Base-by-base conservation (phyloP, 129 eudicot genomes). In the Escallonia rubra region DNA sequence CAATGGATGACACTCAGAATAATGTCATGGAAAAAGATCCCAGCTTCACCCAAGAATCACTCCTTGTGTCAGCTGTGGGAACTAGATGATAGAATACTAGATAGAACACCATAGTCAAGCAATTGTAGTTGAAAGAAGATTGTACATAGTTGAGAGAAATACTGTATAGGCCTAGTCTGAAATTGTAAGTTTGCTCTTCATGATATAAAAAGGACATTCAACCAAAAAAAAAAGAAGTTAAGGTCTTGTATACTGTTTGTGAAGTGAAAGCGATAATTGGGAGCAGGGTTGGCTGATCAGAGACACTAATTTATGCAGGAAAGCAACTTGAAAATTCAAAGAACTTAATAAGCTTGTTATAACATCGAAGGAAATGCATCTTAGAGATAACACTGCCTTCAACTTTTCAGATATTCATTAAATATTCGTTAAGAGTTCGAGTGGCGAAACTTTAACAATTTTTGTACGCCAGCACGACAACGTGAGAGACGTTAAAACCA, bases 241-340 rank as follows among this genome's bases (percentile, higher is more conserved):
- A 67, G 61, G n/a, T 61, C 56, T 14, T 67, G 73, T 52, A 47
- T 34, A 74, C 79, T 14, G 59, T 74, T 50, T 16, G 55, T 10
- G 73, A 74, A 41, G 56, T 74, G 14, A 74, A 74, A 59, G 63
- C 45, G 2, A 58, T 66, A 41, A 44, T 66, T 49, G 73, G 57
- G 67, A 60, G 63, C 60, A 74, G 41, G 47, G 44, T 53, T 59
- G 72, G 73, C 34, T 50, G 62, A 50, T 59, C 54, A 8, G 10
- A 15, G 9, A 1, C 34, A 10, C 58, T 74, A 60, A 7, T 56
- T 9, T 59, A n/a, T 16, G 55, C 11, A 0, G 68, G 63, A 48
- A 50, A 59, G 14, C 8, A 14, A 66, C 68, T 74, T 10, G 72
- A 66, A 44, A 73, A 74, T 59, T 74, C 79, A 2, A 45, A 46